Evolutionary conservation across 352 stramenopile genomes (phyloP), one percentile per base, ranked within the genome.

Genomic region (Phytophthora colocasiae): DNA sequence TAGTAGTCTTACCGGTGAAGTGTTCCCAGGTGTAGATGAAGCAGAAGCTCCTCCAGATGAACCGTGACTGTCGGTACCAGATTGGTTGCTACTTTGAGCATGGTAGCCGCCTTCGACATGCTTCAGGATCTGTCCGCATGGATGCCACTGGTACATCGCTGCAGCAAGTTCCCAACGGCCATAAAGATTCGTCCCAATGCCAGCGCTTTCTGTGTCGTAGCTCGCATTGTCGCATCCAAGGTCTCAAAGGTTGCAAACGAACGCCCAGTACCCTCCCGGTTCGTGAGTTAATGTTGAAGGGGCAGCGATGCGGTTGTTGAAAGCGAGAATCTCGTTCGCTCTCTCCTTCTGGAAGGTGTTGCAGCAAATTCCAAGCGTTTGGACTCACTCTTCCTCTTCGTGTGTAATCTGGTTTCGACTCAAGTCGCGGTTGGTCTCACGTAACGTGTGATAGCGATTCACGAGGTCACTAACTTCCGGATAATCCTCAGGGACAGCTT

Each of bases 251-350:
- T 66, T 98, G 91, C 32, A 97, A 58, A 1, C 85, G 79, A 8
- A 96, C 80, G 19, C 84, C 86, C 6, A 79, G 74, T 6, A 84
- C 96, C 89, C 31, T 84, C 81, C 3, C 58, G n/a, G 70, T 58
- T 97, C 89, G 0, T 97, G 68, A 39, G 85, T 77, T n/a, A n/a
- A 12, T 92, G 78, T 58, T 98, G 90, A 12, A 98, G n/a, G 50
- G 9, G 83, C 85, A 8, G 90, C 91, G 65, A 98, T 96, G 56
- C 83, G 78, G 71, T 98, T 98, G 78, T 97, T 97, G 45, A 88
- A 90, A 47, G 91, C 96, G 6, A 98, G 69, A n/a, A 98, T 96
- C 51, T 98, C 92, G 54, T 98, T 98, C 7, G 86, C 82, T 29
- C 87, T 83, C 60, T 97, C 89, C 56, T 97, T 97, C 58, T 93